Evolutionary conservation across 768 basidiomycete species (phyloP).

Genomic region (Tylopilus vinaceipallidus): DNA sequence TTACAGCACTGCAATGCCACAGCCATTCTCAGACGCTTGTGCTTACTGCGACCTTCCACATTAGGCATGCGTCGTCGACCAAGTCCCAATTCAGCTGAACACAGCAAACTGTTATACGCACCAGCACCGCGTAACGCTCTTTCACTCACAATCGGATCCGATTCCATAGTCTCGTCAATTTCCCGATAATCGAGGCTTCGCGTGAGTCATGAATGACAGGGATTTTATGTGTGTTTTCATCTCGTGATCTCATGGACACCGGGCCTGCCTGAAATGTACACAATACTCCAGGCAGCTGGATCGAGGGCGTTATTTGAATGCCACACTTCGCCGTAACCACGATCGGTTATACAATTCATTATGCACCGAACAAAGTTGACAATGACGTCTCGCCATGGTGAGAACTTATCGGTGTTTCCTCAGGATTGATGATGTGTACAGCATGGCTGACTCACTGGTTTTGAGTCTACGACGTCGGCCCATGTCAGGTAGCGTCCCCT

Average conservation of each 20-base stretch:
- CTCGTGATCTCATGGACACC: neutral
- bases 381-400: slow-evolving; percentile 2
- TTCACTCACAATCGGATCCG: too few species aligned
- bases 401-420: slow-evolving; percentile 16
- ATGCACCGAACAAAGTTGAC: neutral
- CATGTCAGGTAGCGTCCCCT: neutral
- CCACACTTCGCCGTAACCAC: neutral
- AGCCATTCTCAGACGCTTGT: neutral
- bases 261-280: slow-evolving; percentile 4
- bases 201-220: neutral
- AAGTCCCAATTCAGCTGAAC: neutral
- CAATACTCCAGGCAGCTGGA: neutral
- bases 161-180: too few species aligned
- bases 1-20: slow-evolving; percentile 14
- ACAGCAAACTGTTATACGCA: too few species aligned
- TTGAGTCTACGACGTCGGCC: slow-evolving; percentile 1
- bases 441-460: slow-evolving; percentile 1
- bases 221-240: too few species aligned
- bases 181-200: too few species aligned
- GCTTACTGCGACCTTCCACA: neutral
- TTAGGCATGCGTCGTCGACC: slow-evolving; percentile 13
- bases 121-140: too few species aligned
- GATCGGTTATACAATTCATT: slow-evolving; percentile 5
- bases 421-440: slow-evolving; percentile 9
- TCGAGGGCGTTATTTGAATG: neutral